Evolutionary conservation across 2,329 filamentous ascomycete genomes (phyloP).

Genomic region (Botrytis squamosa): DNA sequence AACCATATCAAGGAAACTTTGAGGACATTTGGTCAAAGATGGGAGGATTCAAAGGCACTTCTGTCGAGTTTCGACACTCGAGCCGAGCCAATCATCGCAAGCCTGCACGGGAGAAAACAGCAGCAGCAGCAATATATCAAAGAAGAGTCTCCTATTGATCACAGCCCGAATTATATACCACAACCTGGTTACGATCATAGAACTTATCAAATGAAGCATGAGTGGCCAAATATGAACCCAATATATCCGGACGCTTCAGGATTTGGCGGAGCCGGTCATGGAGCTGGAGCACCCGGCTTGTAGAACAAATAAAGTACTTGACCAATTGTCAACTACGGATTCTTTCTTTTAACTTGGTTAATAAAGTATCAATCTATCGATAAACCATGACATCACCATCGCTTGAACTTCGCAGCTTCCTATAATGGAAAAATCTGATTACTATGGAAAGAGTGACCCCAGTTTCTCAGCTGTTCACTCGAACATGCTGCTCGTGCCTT

Average conservation of each 20-base stretch:
- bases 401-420: neutral
- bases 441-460: neutral
- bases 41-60: slow-evolving; percentile 57
- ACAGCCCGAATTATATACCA: slow-evolving; percentile 29
- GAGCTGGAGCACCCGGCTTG: slow-evolving; percentile 3
- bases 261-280: slow-evolving; percentile 23
- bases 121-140: slow-evolving; percentile 23
- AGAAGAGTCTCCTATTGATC: slow-evolving; percentile 29
- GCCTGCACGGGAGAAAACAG: slow-evolving; percentile 47
- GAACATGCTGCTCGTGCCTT: slow-evolving; percentile 7
- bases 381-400: neutral
- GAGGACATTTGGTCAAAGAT: slow-evolving; percentile 56
- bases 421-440: neutral
- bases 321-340: neutral
- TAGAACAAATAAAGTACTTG: neutral
- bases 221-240: slow-evolving; percentile 28
- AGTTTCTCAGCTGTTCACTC: neutral
- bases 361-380: neutral
- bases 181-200: slow-evolving; percentile 31
- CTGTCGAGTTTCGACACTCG: slow-evolving; percentile 51
- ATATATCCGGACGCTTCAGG: slow-evolving; percentile 25
- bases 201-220: slow-evolving; percentile 26
- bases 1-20: slow-evolving; percentile 55
- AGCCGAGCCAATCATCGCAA: slow-evolving; percentile 31
- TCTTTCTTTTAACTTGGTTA: neutral